These are phyloP conservation scores for Suzukiozyma palmioleophila DNA, from an alignment of 1,139 yeast species.

Conservation along the genomic window DNA sequence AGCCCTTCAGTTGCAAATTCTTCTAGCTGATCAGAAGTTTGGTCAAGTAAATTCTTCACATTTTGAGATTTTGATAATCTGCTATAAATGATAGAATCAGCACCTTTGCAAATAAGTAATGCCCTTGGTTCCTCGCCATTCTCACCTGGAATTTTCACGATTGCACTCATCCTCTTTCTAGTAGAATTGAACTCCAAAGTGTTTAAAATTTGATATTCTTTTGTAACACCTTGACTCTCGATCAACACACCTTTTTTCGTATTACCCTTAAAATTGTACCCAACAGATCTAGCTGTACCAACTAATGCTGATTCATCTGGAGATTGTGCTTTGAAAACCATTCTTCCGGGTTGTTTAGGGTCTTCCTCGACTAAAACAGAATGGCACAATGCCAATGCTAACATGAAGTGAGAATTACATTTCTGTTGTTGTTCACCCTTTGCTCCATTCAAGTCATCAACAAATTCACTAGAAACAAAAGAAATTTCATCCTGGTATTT, in stretches of 20 bases:
- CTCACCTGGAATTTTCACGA: constrained; percentile 55
- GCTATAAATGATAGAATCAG: constrained; percentile 43
- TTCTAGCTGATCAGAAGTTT: constrained; percentile 40
- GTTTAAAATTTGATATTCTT: constrained; percentile 46
- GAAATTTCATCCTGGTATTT: constrained; percentile 41
- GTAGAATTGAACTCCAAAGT: constrained; percentile 52
- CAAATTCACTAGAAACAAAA: constrained; percentile 45
- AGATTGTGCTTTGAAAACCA: constrained; percentile 52
- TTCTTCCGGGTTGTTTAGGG: constrained; percentile 31
- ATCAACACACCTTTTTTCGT: constrained; percentile 44
- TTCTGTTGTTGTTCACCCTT: constrained; percentile 27
- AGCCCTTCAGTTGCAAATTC: constrained; percentile 46
- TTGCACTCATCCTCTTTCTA: constrained; percentile 82
- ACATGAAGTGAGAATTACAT: constrained; percentile 48
- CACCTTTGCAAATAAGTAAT: constrained; percentile 45
- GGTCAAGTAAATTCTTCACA: constrained; percentile 24
- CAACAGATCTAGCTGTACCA: constrained; percentile 54
- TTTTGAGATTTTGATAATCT: constrained; percentile 33
- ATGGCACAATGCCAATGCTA: constrained; percentile 53
- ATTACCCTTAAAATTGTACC: constrained; percentile 45
- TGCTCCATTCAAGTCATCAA: constrained; percentile 31
- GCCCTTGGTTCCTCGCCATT: constrained; percentile 33
- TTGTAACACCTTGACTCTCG: constrained; percentile 38
- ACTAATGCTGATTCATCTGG: constrained; percentile 67
- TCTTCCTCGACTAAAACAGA: constrained; percentile 53